Percentiles rank a stretch among this genome's conserved stretches.
Conservation (phyloP, 345 rosid genomes). For the Eucalyptus decipiens region DNA sequence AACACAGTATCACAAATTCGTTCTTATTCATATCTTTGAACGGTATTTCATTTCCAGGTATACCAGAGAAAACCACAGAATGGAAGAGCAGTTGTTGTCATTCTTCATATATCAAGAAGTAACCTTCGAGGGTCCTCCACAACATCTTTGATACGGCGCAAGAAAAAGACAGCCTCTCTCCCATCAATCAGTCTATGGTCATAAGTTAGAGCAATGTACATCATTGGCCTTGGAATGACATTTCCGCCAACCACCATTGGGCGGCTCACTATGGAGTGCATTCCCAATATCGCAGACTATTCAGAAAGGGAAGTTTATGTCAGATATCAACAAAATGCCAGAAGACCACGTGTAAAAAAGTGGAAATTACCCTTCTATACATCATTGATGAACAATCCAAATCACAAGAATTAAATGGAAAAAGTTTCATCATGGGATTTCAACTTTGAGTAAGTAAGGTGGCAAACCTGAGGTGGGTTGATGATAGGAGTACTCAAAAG, state of each 20-base stretch:
- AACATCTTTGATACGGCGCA: conserved; percentile 73
- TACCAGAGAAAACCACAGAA: neutral
- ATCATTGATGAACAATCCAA: neutral
- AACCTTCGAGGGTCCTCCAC: conserved; percentile 82
- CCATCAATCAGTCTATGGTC: conserved; percentile 85
- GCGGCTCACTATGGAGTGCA: conserved; percentile 76
- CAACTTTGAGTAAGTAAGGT: neutral
- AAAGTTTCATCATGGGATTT: neutral
- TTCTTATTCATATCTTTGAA: neutral
- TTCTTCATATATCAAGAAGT: conserved; percentile 41
- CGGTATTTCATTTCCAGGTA: neutral
- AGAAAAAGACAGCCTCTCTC: conserved; percentile 82
- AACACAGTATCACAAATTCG: neutral
- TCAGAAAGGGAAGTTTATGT: neutral
- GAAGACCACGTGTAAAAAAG: neutral
- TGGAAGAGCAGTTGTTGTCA: neutral
- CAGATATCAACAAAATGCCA: neutral
- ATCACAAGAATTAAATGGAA: neutral
- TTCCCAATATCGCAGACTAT: conserved; percentile 79
- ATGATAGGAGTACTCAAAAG: conserved; percentile 97
- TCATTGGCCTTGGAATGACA: conserved; percentile 61
- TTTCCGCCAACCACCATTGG: conserved; percentile 76
- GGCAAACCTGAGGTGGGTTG: conserved; percentile 90
- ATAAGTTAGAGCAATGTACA: conserved; percentile 75
- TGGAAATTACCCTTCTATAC: neutral